Evolutionary conservation across 225 moss, liverwort and hornwort species (phyloP), one percentile per base, ranked within the genome.

Genomic region (Polytrichum formosum): DNA sequence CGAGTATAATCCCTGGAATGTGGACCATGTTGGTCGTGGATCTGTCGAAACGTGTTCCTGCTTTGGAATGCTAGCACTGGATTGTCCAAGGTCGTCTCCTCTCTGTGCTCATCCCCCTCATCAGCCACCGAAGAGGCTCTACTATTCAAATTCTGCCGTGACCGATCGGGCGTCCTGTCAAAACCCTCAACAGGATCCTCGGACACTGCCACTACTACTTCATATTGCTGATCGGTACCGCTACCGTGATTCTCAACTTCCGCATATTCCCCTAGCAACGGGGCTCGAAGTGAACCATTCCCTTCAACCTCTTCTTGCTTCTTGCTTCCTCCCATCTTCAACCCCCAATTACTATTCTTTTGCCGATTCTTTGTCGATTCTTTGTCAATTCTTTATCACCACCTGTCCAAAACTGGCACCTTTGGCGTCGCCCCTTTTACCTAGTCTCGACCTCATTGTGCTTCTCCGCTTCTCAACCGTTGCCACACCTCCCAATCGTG

Each of bases 21-120:
- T 53, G 71, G 53, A 56, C 23, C 64, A 28, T 54, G 79, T 16
- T 25, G 64, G 22, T 74, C 76, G 46, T 72, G 84, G 56, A 87
- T 87, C 53, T 68, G 79, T 69, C 70, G 53, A 7, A 87, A 87
- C 29, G 81, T 1, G 62, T 54, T 65, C 65, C 73, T 65, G 62
- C 79, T 70, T 70, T 73, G 53, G 8, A 6, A 22, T 30, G 54
- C 80, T 61, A 74, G 55, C 58, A 54, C 65, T 23, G 70, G 67
- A 67, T 74, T 63, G 30, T 77, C 84, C 1, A 69, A 64, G 27
- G 28, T 67, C 56, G 25, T 20, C 22, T 77, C 79, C 68, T 53
- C 33, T 9, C 53, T 72, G 56, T 18, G 46, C 46, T 46, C 46
- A 46, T 2, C 46, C 23, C 20, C 81, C 26, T 31, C 60, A 30